These are phyloP conservation scores for Prunus persica DNA, from an alignment of 306 rosid genomes.

Conservation along the genomic window DNA sequence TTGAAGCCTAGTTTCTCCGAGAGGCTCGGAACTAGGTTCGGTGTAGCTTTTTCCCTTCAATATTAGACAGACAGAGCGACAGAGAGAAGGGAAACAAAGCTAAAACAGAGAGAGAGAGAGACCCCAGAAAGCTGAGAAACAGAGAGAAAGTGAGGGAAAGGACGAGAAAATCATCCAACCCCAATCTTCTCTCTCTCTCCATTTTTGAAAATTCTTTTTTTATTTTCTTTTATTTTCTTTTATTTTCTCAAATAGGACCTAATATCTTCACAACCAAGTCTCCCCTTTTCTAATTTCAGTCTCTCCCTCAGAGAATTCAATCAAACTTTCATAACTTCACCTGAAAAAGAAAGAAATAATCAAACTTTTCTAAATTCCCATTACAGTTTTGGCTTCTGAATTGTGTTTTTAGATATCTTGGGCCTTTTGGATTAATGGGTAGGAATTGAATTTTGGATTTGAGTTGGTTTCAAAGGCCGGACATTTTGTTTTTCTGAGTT, in stretches of 20 bases:
- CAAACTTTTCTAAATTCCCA: neutral
- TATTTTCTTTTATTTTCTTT: neutral
- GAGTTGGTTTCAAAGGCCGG: neutral
- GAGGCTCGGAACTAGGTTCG: constrained; percentile 86
- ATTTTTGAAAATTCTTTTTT: constrained; percentile 17
- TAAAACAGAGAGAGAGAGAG: neutral
- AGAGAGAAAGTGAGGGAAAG: constrained; percentile 30
- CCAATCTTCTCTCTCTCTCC: constrained; percentile 6
- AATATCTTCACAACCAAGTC: constrained; percentile 22
- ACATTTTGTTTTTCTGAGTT: constrained; percentile 1
- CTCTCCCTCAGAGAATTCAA: constrained; percentile 16
- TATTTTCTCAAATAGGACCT: neutral
- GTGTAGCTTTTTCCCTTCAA: constrained; percentile 35
- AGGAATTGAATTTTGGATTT: constrained; percentile 26
- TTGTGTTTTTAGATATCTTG: neutral
- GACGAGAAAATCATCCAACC: constrained; percentile 12
- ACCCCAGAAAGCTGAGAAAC: neutral
- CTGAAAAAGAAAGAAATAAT: neutral
- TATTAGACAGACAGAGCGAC: constrained; percentile 40
- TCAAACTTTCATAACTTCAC: neutral
- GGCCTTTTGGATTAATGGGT: constrained; percentile 11
- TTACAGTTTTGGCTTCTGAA: neutral
- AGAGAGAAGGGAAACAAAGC: neutral
- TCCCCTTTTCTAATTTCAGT: constrained; percentile 23
- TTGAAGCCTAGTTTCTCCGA: constrained; percentile 43